Base-by-base conservation (phyloP, 208 protist genomes). In the Trypanosoma melophagium region DNA sequence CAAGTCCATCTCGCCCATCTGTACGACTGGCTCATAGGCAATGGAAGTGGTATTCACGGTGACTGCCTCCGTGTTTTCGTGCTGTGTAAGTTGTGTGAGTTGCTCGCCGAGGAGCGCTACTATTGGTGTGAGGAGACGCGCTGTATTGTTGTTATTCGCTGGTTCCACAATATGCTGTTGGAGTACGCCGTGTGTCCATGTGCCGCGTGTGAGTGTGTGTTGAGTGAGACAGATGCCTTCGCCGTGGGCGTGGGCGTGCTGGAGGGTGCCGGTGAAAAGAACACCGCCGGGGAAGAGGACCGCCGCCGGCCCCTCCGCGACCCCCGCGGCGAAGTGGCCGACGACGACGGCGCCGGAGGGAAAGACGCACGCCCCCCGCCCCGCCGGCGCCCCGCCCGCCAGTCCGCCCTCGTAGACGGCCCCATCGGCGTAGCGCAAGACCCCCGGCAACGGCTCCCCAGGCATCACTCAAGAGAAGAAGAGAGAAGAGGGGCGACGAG, bases 331-430 rank as follows among this genome's bases (percentile, higher is more conserved):
- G 35, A 90, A 93, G 51, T 81, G 61, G 0, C 87, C 87, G 0
- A 84, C 74, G 55, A 76, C 90, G 24, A 93, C 81, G 62, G 83
- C 81, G 35, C 87, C 84, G 19, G 82, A 87, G 0, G 74, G 35
- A 66, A 81, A 90, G 50, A 73, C 85, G 45, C 83, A 83, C 8
- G 82, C 67, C 35, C 87, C 87, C 25, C 78, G 78, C 12, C 81
- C 87, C 60, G 90, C 73, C 4, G 78, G 79, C 49, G 77, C 61
- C 38, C 78, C 84, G 41, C 75, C 47, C 7, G 79, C 57, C 41
- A 67, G 74, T 41, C 78, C 66, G 3, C 84, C 87, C 31, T 89
- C 81, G 74, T 89, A 93, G 16, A 90, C 67, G 0, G 74, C 77
- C 2, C 82, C 81, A 24, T 72, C 61, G 14, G 35, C 12, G 63